A percentile compares a stretch with the other conserved stretches of the same genome.
Conservation (phyloP, 345 rosid species). For the Pelargonium nanum region DNA sequence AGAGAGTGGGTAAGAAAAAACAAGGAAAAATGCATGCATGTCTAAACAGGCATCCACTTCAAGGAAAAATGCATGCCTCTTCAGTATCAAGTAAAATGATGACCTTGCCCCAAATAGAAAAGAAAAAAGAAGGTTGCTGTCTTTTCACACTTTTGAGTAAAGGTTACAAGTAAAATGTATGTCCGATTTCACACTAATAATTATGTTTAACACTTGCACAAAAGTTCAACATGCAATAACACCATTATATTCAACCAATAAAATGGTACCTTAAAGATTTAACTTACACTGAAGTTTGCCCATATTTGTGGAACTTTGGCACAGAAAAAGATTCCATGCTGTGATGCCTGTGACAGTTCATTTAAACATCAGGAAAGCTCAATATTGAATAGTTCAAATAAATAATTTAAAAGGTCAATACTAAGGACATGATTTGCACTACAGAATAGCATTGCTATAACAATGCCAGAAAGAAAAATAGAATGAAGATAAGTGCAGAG, state of each 20-base stretch:
- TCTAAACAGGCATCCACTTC: too few relatives aligned
- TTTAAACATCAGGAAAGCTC: slow-evolving; percentile 4
- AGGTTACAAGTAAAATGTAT: not conserved
- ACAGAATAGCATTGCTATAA: not conserved
- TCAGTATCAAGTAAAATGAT: not conserved
- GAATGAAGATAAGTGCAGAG: slow-evolving; percentile 1
- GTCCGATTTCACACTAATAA: not conserved
- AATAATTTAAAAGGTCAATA: not conserved
- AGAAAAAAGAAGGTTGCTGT: not conserved
- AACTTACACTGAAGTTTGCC: slow-evolving; percentile 72
- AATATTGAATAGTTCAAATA: not conserved
- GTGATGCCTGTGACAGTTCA: slow-evolving; percentile 61
- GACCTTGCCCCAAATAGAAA: not conserved
- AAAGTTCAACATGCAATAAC: not conserved
- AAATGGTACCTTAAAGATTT: not conserved
- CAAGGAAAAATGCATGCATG: too few relatives aligned
- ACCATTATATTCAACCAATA: not conserved
- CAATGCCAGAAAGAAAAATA: not conserved
- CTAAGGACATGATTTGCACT: not conserved
- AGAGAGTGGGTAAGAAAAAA: too few relatives aligned
- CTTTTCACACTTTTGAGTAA: not conserved
- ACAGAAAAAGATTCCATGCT: slow-evolving; percentile 84
- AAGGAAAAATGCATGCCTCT: too few relatives aligned
- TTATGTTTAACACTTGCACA: slow-evolving; percentile 1
- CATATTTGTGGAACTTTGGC: slow-evolving; percentile 94